Base-by-base conservation (phyloP, 148 eudicot genomes). In the Limonium bicolor region DNA sequence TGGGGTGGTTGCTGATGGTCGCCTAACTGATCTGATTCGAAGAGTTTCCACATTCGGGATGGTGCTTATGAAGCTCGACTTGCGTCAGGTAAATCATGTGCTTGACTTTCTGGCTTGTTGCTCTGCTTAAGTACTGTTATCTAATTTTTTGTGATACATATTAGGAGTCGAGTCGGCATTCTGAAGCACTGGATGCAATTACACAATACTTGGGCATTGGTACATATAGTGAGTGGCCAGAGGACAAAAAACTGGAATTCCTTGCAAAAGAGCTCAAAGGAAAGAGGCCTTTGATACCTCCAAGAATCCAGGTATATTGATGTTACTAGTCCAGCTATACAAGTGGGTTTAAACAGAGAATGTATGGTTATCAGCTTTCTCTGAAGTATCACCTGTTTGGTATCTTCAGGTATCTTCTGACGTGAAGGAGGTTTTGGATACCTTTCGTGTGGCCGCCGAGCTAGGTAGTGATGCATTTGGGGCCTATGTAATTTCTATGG, bases 401-500 rank as follows among this genome's bases (percentile, higher is more conserved):
- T 6, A 27, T 40, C 51, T 16, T 28, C 59, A 78, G 96, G 87
- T 82, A 52, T 41, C 66, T 51, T 61, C 82, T 41, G 96, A 87
- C 35, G 76, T 79, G 46, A 72, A 74, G 61, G 90, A 87, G 68
- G 96, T 87, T 16, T 59, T 82, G 69, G 90, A 87, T 46, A 71
- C 96, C 50, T 82, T 87, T 54, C 65, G 63, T 38, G 73, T 82
- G 43, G 96, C 88, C 55, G 94, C 94, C 48, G 85, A 78, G 65
- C 68, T 87, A 55, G 96, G 96, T 58, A 73, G 76, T 61, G 94
- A 82, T 62, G 78, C 86, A 31, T 69, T 87, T 17, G 96, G 94
- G 68, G 96, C 96, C 51, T 87, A 87, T 65, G 88, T 82, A 51
- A 87, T 82, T 62, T 87, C 96, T 28, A 87, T 87, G 94, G 96